Evolutionary conservation across 2,329 filamentous ascomycete genomes (phyloP), one percentile per base, ranked within the genome.

Genomic region (Pseudogymnoascus sp.): DNA sequence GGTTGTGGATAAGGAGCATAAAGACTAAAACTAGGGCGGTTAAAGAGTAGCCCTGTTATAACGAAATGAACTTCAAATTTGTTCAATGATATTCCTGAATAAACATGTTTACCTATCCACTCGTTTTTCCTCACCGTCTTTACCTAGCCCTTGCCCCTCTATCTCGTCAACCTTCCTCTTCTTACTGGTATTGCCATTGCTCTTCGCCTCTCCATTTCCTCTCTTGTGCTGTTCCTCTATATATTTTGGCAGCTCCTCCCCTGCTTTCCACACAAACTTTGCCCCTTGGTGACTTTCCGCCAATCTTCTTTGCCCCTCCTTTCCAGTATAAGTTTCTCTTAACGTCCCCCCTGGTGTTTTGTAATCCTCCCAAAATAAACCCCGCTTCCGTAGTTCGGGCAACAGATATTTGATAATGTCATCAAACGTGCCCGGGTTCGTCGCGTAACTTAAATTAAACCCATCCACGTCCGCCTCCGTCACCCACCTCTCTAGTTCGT

Each of bases 391-490:
- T 9, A 88, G 74, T 64, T 87, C 85, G 0, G 84, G 85, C 1
- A 88, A 69, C 4, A 88, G 70, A 0, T 85, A 73, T 18, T 87
- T 82, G 30, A 82, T 78, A 13, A 88, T 82, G 63, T 88, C 84
- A 61, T 82, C 79, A 72, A 88, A 88, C 0, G 83, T 83, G 57
- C 81, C 78, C 0, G 84, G 85, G 67, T 84, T 84, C 12, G 86
- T 71, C 0, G 82, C 79, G 61, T 88, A 87, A 2, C 81, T 81
- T 68, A 89, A 79, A 67, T 90, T 90, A 72, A 90, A 90, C 0
- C 86, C 86, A 66, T 90, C 86, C 1, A 89, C 79, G 63, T 88
- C 86, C 0, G 83, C 85, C 68, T 88, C 84, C 2, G 75, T 67
- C 0, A 88, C 75, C 86, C 86, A 90, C 1, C 75, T 72, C 70